Conservation (phyloP, 2,329 filamentous ascomycete genomes). For the Rasamsonia emersonii region DNA sequence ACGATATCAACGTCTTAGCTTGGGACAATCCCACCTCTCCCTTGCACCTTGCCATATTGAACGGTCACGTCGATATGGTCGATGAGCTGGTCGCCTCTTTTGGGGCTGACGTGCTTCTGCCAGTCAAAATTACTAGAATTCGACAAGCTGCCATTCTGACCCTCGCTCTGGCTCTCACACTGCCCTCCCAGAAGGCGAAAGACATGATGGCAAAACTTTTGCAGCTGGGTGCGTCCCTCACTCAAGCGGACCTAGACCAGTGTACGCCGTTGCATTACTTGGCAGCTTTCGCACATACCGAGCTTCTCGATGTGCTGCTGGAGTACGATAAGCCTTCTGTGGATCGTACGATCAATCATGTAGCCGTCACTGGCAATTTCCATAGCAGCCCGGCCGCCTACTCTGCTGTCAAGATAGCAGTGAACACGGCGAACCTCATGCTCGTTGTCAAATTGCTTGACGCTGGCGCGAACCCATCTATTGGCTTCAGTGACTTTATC, state of each 20-base stretch:
- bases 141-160: conserved; percentile 58
- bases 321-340: conserved; percentile 53
- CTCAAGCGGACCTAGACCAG: conserved; percentile 60
- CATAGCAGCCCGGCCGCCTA: conserved; percentile 28
- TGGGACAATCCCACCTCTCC: conserved; percentile 71
- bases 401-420: conserved; percentile 52
- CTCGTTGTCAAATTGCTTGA: conserved; percentile 55
- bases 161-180: conserved; percentile 56
- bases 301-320: conserved; percentile 36
- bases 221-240: conserved; percentile 60
- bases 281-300: conserved; percentile 42
- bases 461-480: conserved; percentile 49
- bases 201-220: conserved; percentile 59
- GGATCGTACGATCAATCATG: conserved; percentile 58
- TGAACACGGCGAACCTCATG: conserved; percentile 44
- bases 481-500: conserved; percentile 48
- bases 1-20: conserved; percentile 66
- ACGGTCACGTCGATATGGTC: conserved; percentile 61
- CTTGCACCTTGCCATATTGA: conserved; percentile 68
- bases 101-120: conserved; percentile 67
- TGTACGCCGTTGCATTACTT: conserved; percentile 60
- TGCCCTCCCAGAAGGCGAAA: conserved; percentile 55
- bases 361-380: conserved; percentile 36
- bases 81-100: conserved; percentile 61
- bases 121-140: conserved; percentile 50